Percentiles rank a stretch among this genome's conserved stretches.
Evolutionary conservation across 352 stramenopile species (phyloP).

Genomic region (Phytophthora podocarpi): DNA sequence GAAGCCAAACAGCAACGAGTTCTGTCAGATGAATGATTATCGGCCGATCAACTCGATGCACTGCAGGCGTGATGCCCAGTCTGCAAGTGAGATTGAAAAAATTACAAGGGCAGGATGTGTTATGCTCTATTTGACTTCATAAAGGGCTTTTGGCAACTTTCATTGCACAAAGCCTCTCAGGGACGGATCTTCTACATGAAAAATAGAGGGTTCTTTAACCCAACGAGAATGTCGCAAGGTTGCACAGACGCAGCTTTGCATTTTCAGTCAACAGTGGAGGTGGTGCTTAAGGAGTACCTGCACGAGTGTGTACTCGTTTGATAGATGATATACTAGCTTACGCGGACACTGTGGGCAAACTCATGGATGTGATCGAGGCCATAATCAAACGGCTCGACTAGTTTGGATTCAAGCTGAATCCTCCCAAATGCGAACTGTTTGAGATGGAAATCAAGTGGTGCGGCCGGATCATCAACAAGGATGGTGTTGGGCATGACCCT

Average conservation of each 20-base stretch:
- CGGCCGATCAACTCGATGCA: neutral
- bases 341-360: slow-evolving; percentile 6
- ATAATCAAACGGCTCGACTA: slow-evolving; percentile 11
- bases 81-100: neutral
- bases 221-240: neutral
- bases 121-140: slow-evolving; percentile 29
- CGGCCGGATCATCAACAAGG: slow-evolving; percentile 22
- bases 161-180: slow-evolving; percentile 19
- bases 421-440: slow-evolving; percentile 29
- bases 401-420: slow-evolving; percentile 21
- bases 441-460: slow-evolving; percentile 22
- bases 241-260: slow-evolving; percentile 3
- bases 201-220: slow-evolving; percentile 23
- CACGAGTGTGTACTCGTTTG: slow-evolving; percentile 18
- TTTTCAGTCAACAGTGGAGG: slow-evolving; percentile 20
- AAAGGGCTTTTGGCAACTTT: slow-evolving; percentile 35
- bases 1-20: slow-evolving; percentile 4
- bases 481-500: slow-evolving; percentile 16
- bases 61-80: slow-evolving; percentile 1
- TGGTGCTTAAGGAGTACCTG: slow-evolving; percentile 4
- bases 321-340: slow-evolving; percentile 36
- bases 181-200: slow-evolving; percentile 29
- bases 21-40: neutral
- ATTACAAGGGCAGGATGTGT: neutral
- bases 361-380: slow-evolving; percentile 16